phyloP scores from a whole-genome alignment of 1,284 basidiomycete species.

The Ganoderma boninense region DNA sequence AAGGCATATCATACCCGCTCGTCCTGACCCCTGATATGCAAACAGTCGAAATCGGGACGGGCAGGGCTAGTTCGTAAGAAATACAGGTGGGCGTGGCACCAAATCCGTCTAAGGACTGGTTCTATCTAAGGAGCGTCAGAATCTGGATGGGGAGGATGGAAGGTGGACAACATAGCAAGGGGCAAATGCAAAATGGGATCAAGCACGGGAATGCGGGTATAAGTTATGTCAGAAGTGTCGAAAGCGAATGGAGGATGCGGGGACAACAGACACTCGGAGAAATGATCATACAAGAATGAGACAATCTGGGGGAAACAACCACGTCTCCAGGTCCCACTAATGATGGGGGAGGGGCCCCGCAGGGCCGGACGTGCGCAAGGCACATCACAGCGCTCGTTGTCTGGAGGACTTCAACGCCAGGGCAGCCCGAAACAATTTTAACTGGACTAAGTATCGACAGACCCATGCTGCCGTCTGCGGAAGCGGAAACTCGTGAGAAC shows the following conservation, averaged over 20 bases:
- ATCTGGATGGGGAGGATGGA: background rate
- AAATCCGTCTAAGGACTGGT: background rate
- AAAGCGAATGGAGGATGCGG: background rate
- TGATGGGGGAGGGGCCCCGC: background rate
- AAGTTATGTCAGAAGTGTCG: background rate
- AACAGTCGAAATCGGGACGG: background rate
- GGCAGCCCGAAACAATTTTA: background rate
- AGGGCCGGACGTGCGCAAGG: background rate
- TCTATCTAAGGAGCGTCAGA: background rate
- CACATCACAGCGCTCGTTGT: background rate
- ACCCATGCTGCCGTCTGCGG: background rate
- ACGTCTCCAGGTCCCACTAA: background rate
- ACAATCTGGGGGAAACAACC: background rate
- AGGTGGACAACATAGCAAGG: background rate
- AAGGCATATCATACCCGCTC: background rate
- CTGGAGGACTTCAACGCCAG: background rate
- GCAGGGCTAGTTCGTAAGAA: background rate
- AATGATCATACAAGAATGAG: background rate
- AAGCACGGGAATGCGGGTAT: background rate
- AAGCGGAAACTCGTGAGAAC: background rate
- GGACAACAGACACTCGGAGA: background rate
- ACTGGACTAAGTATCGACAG: background rate
- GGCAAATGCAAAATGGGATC: background rate
- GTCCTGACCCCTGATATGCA: background rate
- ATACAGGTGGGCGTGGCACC: background rate